Evolutionary conservation across 371 early-diverging fungal genomes (phyloP).

Genomic region (Syncephalastrum racemosum): DNA sequence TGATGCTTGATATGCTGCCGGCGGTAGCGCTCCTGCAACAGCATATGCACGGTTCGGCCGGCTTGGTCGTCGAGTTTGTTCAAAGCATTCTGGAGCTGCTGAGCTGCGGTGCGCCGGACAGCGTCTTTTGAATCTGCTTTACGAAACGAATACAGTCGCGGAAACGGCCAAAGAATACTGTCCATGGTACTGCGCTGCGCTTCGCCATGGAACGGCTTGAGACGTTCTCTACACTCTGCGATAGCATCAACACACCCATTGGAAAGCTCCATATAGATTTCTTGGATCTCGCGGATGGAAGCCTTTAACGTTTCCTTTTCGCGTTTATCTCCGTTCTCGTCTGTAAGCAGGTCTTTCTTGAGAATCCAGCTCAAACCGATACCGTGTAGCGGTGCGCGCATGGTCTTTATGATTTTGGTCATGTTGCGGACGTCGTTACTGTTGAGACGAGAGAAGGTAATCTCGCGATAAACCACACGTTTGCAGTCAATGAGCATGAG

Average conservation of each 20-base stretch:
- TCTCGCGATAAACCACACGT: slow-evolving; percentile 41
- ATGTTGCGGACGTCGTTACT: slow-evolving; percentile 33
- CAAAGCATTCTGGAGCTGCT: slow-evolving; percentile 6
- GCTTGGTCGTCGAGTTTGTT: slow-evolving; percentile 6
- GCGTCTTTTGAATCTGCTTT: neutral
- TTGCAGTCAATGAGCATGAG: slow-evolving; percentile 42
- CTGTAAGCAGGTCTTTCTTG: slow-evolving; percentile 18
- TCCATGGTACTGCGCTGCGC: slow-evolving; percentile 19
- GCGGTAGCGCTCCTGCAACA: slow-evolving; percentile 1
- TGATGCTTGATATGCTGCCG: neutral
- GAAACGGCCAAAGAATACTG: slow-evolving; percentile 43
- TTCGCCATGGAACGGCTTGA: slow-evolving; percentile 18
- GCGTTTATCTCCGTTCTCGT: neutral
- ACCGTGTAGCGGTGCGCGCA: slow-evolving; percentile 34
- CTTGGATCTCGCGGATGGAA: slow-evolving; percentile 3
- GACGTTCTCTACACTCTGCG: slow-evolving; percentile 5
- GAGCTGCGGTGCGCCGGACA: neutral
- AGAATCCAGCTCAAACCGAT: slow-evolving; percentile 37
- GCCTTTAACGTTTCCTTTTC: slow-evolving; percentile 4
- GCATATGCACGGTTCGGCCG: neutral
- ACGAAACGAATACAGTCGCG: slow-evolving; percentile 18
- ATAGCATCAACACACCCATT: slow-evolving; percentile 9
- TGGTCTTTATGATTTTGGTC: slow-evolving; percentile 21
- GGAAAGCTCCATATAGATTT: slow-evolving; percentile 8
- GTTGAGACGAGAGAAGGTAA: slow-evolving; percentile 28